Percentiles rank a stretch among this genome's conserved stretches.
Conservation (phyloP, 495 filamentous ascomycete genomes). For the Tuber magnatum region DNA sequence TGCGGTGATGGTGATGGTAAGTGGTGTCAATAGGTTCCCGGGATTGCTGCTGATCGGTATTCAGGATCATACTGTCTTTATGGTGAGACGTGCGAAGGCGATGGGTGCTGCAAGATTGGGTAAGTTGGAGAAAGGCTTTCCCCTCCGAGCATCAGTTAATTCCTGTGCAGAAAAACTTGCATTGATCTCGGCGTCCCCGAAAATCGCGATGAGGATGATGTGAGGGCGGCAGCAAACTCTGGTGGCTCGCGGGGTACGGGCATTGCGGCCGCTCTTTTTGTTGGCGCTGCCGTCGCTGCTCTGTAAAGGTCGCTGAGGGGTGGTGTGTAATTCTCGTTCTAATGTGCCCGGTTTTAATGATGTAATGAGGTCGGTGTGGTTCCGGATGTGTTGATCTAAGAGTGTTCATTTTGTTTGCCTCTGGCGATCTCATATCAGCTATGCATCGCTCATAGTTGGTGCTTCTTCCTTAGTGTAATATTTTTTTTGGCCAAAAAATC, state of each 20-base stretch:
- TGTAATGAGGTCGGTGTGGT: constrained; percentile 3
- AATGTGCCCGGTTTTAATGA: not conserved
- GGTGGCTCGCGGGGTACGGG: not conserved
- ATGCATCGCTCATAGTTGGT: not conserved
- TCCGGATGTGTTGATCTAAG: not conserved
- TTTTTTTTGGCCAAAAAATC: not conserved
- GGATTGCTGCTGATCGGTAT: not conserved
- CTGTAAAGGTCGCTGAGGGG: not conserved
- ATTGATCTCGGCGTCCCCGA: not conserved
- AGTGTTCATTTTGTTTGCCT: not conserved
- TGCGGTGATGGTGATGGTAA: not conserved
- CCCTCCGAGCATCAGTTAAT: not conserved
- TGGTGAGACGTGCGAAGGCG: not conserved
- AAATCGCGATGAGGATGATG: not conserved
- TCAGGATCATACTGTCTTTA: not conserved
- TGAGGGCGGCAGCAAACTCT: not conserved
- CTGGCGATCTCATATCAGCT: not conserved
- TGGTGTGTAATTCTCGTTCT: not conserved
- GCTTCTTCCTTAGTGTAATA: not conserved
- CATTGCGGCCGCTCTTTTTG: not conserved
- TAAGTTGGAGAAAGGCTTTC: not conserved
- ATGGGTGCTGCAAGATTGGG: not conserved
- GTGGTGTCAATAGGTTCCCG: not conserved
- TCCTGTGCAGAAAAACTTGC: not conserved
- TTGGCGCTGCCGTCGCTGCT: not conserved